Percentiles rank a stretch among this genome's conserved stretches.
Evolutionary conservation across 2,329 filamentous ascomycete species (phyloP).

Genomic region (Zopfia rhizophila): DNA sequence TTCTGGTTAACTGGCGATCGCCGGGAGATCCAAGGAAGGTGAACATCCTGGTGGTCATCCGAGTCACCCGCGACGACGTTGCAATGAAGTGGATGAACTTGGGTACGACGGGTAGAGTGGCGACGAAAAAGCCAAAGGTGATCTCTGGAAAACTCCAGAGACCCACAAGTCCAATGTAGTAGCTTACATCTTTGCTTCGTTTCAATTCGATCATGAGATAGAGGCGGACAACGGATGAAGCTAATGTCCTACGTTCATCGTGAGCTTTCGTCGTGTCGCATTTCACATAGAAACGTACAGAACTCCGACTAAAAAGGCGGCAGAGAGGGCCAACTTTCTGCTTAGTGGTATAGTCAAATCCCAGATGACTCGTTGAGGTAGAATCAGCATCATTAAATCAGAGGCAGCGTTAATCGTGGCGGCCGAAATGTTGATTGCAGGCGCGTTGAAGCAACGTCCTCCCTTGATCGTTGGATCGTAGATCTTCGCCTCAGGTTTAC

Average conservation of each 20-base stretch:
- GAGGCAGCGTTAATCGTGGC: conserved; percentile 44
- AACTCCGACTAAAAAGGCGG: conserved; percentile 23
- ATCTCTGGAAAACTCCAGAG: conserved; percentile 29
- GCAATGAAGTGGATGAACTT: too few species aligned
- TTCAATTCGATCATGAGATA: conserved; percentile 22
- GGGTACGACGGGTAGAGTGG: conserved; percentile 27
- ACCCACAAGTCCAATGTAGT: conserved; percentile 23
- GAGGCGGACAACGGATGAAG: conserved; percentile 20
- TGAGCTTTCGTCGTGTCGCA: too few species aligned
- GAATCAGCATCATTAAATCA: conserved; percentile 43
- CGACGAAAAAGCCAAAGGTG: conserved; percentile 26
- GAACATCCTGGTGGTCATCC: too few species aligned
- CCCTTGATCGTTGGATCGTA: conserved; percentile 12
- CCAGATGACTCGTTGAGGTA: conserved; percentile 50
- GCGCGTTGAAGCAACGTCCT: too few species aligned
- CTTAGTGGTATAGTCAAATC: too few species aligned
- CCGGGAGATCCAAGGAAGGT: too few species aligned
- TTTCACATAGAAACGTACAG: conserved; percentile 23
- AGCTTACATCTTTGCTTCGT: conserved; percentile 20
- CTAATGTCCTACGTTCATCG: conserved; percentile 25
- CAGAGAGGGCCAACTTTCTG: conserved; percentile 23
- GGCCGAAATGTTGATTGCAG: conserved; percentile 40
- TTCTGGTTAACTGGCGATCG: too few species aligned
- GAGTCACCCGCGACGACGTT: too few species aligned
- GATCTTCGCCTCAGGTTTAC: conserved; percentile 10